Conservation (phyloP, 305 asterid species). For the Fraxinus sp. region DNA sequence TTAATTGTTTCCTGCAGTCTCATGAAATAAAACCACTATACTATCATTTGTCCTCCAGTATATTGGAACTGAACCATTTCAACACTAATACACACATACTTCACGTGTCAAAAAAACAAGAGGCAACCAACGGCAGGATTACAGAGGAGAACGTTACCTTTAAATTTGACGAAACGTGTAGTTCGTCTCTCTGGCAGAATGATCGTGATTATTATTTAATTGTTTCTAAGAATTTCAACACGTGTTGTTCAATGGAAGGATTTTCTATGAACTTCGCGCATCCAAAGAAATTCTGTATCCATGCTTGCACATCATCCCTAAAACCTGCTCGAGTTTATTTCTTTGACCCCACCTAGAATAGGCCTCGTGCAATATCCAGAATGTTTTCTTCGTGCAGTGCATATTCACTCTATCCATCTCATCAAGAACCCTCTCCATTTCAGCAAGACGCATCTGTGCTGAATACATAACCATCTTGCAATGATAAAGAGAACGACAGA, state of each 20-base stretch:
- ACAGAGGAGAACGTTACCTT: slow-evolving; percentile 23
- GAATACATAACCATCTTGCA: slow-evolving; percentile 77
- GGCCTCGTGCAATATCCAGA: slow-evolving; percentile 55
- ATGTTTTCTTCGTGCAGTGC: slow-evolving; percentile 50
- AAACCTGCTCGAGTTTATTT: slow-evolving; percentile 57
- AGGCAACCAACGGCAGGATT: neutral
- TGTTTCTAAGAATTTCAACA: slow-evolving; percentile 27
- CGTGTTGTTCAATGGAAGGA: slow-evolving; percentile 13
- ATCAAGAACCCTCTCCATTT: slow-evolving; percentile 9
- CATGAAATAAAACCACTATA: neutral
- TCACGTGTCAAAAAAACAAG: neutral
- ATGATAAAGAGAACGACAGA: slow-evolving; percentile 73
- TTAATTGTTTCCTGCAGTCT: neutral
- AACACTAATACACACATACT: neutral
- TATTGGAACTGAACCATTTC: neutral
- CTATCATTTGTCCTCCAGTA: neutral
- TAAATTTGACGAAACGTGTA: slow-evolving; percentile 14
- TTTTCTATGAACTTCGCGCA: slow-evolving; percentile 22
- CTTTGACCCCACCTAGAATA: slow-evolving; percentile 49
- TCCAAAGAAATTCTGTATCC: slow-evolving; percentile 45
- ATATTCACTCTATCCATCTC: slow-evolving; percentile 67
- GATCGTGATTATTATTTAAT: slow-evolving; percentile 10
- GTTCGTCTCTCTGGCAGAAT: slow-evolving; percentile 18
- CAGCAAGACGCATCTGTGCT: slow-evolving; percentile 57
- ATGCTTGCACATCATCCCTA: slow-evolving; percentile 64